A percentile compares a stretch with the other conserved stretches of the same genome.
Evolutionary conservation across 495 filamentous ascomycete genomes (phyloP).

Genomic region (Apiosordaria backusii): DNA sequence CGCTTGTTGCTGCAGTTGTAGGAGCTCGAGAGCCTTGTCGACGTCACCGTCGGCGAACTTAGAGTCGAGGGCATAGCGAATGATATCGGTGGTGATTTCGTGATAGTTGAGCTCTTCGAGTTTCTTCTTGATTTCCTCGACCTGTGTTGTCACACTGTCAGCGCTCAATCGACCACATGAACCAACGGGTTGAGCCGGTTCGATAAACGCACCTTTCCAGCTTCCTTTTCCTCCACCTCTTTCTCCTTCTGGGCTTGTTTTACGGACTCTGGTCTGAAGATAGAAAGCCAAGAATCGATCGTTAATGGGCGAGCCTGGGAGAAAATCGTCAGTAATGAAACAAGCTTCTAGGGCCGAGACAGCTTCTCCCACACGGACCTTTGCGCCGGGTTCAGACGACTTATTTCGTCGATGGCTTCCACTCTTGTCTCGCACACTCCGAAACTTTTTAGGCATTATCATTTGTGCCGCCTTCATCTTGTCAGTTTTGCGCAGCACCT

Average conservation of each 20-base stretch:
- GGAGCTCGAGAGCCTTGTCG: constrained; percentile 70
- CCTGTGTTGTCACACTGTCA: constrained; percentile 35
- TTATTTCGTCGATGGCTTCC: constrained; percentile 47
- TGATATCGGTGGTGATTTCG: constrained; percentile 56
- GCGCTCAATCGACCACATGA: neutral
- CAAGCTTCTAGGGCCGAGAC: constrained; percentile 6
- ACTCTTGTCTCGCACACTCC: constrained; percentile 70
- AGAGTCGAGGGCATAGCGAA: constrained; percentile 65
- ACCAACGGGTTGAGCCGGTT: neutral
- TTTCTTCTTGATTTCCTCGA: constrained; percentile 52
- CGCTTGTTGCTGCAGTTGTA: constrained; percentile 72
- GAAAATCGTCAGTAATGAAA: constrained; percentile 24
- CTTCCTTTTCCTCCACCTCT: constrained; percentile 48
- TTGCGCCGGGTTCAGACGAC: constrained; percentile 46
- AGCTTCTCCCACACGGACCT: constrained; percentile 36
- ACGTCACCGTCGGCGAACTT: constrained; percentile 63
- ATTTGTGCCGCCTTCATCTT: constrained; percentile 27
- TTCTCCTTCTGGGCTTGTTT: constrained; percentile 54
- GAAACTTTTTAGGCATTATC: constrained; percentile 50
- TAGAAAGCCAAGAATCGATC: constrained; percentile 44
- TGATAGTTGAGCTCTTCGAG: constrained; percentile 53
- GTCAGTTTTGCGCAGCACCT: constrained; percentile 18
- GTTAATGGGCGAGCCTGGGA: constrained; percentile 38
- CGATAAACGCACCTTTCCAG: constrained; percentile 33
- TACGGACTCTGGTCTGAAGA: constrained; percentile 54